These are phyloP conservation scores for Nidularia sp. DNA, from an alignment of 768 basidiomycete species.

Conservation along the genomic window DNA sequence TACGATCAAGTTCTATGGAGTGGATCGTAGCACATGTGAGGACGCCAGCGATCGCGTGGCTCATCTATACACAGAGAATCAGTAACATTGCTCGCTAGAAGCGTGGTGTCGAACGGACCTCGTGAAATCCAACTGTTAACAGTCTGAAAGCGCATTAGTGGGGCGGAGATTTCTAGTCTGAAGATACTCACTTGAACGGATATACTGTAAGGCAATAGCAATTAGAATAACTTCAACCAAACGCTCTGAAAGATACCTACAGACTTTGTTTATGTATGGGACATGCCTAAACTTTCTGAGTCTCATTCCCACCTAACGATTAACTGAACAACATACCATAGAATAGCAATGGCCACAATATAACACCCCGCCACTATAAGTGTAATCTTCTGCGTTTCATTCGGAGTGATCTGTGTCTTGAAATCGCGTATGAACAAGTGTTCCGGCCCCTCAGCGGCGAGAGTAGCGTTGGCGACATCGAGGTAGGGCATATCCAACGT, in stretches of 20 bases:
- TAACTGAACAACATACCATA: conserved; percentile 52
- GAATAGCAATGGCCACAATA: conserved; percentile 68
- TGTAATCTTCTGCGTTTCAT: conserved; percentile 68
- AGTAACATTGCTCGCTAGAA: neutral
- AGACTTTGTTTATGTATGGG: conserved; percentile 65
- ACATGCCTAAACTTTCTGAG: conserved; percentile 55
- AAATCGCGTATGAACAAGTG: conserved; percentile 33
- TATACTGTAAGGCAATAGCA: conserved; percentile 50
- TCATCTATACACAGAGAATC: conserved; percentile 52
- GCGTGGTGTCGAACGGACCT: conserved; percentile 37
- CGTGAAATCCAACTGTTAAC: conserved; percentile 86
- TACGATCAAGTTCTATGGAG: conserved; percentile 85
- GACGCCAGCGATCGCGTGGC: conserved; percentile 77
- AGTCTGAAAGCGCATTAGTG: conserved; percentile 36
- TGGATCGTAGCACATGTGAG: conserved; percentile 85
- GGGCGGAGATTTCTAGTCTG: neutral
- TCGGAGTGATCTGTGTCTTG: conserved; percentile 51
- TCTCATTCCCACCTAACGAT: neutral
- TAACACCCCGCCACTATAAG: conserved; percentile 79
- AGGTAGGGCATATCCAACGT: too few species aligned
- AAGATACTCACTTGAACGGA: conserved; percentile 77
- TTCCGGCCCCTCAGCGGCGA: conserved; percentile 12
- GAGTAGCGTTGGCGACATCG: conserved; percentile 12
- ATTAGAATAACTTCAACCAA: conserved; percentile 6
- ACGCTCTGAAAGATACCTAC: conserved; percentile 36